Evolutionary conservation across 805 yeast species (phyloP).

Genomic region (Cyberlindnera mississippiensis): DNA sequence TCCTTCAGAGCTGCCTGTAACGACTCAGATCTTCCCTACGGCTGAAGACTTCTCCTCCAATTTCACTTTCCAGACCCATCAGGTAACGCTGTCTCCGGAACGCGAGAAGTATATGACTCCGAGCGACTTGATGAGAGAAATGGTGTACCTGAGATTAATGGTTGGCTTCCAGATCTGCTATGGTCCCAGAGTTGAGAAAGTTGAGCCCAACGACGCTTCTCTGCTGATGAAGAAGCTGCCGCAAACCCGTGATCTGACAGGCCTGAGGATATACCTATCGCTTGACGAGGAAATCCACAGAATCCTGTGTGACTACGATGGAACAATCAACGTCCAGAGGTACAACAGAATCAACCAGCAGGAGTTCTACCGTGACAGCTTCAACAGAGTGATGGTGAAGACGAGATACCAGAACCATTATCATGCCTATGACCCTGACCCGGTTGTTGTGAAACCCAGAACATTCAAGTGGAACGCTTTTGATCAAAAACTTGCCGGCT

Average conservation of each 20-base stretch:
- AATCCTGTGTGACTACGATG: slow-evolving; percentile 66
- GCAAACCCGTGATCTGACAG: slow-evolving; percentile 37
- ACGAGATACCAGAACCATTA: slow-evolving; percentile 75
- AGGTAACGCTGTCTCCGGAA: slow-evolving; percentile 59
- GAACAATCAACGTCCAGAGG: slow-evolving; percentile 74
- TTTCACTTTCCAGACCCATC: slow-evolving; percentile 81
- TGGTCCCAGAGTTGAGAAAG: slow-evolving; percentile 60
- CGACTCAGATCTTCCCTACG: slow-evolving; percentile 75
- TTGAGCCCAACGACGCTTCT: slow-evolving; percentile 55
- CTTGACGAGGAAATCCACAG: slow-evolving; percentile 85
- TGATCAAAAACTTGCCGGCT: slow-evolving; percentile 91
- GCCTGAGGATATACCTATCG: slow-evolving; percentile 68
- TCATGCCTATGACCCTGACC: slow-evolving; percentile 51
- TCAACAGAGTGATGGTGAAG: slow-evolving; percentile 58
- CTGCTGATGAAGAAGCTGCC: slow-evolving; percentile 58
- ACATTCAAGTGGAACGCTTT: slow-evolving; percentile 83
- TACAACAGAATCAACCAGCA: slow-evolving; percentile 43
- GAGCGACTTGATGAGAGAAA: slow-evolving; percentile 70
- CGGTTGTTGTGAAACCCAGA: slow-evolving; percentile 47
- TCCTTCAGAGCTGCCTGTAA: slow-evolving; percentile 88
- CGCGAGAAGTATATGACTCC: slow-evolving; percentile 50
- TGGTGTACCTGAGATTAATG: slow-evolving; percentile 78
- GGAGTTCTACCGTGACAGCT: slow-evolving; percentile 28
- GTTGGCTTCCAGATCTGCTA: slow-evolving; percentile 89
- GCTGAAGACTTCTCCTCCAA: slow-evolving; percentile 62